Evolutionary conservation across 192 early-diverging fungal species (phyloP).

Genomic region (Umbelopsis sp.): DNA sequence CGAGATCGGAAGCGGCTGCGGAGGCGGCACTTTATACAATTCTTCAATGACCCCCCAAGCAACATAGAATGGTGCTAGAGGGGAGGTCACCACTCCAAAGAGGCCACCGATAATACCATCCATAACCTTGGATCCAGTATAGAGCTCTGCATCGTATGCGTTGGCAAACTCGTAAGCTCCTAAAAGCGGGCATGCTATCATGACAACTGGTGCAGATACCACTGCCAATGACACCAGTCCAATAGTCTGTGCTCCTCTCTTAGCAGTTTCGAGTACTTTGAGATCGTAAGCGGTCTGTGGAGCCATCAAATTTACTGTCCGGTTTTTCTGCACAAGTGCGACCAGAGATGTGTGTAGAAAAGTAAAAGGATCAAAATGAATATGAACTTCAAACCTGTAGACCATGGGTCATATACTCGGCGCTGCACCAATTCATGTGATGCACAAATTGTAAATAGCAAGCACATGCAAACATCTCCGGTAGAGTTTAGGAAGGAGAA

Average conservation of each 20-base stretch:
- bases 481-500: too few relatives aligned
- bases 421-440: constrained; percentile 10
- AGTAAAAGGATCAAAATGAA: not conserved
- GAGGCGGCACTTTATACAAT: not conserved
- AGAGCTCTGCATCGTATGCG: constrained; percentile 12
- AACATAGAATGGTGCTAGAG: constrained; percentile 25
- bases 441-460: constrained; percentile 3
- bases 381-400: not conserved
- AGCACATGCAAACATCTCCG: not conserved
- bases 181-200: constrained; percentile 28
- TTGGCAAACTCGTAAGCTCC: constrained; percentile 24
- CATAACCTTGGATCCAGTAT: constrained; percentile 3
- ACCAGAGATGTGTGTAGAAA: not conserved
- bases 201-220: constrained; percentile 20
- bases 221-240: constrained; percentile 4
- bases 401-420: not conserved
- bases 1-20: not conserved
- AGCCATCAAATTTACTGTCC: not conserved
- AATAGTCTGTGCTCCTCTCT: constrained; percentile 13
- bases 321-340: not conserved
- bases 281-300: constrained; percentile 26
- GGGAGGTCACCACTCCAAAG: constrained; percentile 28
- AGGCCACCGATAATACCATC: constrained; percentile 21
- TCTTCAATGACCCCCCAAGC: constrained; percentile 6
- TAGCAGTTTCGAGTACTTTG: constrained; percentile 19